Percentiles rank a stretch among this genome's conserved stretches.
phyloP scores from a whole-genome alignment of 75 land plant species.

The Sequoia sempervirens region DNA sequence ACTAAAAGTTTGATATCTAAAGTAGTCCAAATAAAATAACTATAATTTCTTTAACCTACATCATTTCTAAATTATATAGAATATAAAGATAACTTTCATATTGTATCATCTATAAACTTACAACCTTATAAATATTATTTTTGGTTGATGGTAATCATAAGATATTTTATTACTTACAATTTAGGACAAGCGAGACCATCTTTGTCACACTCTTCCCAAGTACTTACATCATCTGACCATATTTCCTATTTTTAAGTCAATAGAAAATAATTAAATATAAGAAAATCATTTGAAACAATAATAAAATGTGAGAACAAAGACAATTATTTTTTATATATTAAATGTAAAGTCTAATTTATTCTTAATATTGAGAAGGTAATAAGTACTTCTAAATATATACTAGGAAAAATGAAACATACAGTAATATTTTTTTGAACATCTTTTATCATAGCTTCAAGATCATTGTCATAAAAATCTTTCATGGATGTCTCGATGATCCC shows the following conservation, averaged over 20 bases:
- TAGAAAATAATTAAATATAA: neutral
- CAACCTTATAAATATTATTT: no score
- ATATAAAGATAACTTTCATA: no score
- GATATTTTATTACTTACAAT: neutral
- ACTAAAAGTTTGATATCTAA: no score
- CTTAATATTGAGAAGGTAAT: neutral
- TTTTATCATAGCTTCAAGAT: conserved; percentile 29
- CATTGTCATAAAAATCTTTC: conserved; percentile 20
- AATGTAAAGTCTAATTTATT: neutral
- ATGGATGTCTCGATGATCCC: conserved; percentile 40
- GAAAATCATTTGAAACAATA: neutral
- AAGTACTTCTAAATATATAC: neutral
- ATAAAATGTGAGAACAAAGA: neutral
- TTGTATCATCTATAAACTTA: no score
- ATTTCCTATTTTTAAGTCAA: neutral
- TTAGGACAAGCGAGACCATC: neutral
- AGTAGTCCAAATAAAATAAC: no score
- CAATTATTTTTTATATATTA: neutral
- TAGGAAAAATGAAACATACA: conserved; percentile 19
- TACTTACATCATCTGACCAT: neutral
- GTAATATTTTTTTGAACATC: conserved; percentile 39
- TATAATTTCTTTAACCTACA: no score
- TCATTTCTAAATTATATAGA: no score
- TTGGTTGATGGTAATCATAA: neutral
- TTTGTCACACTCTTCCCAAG: neutral